These are phyloP conservation scores for Geosmithia putterillii DNA, from an alignment of 2,329 filamentous ascomycete species.

Conservation along the genomic window DNA sequence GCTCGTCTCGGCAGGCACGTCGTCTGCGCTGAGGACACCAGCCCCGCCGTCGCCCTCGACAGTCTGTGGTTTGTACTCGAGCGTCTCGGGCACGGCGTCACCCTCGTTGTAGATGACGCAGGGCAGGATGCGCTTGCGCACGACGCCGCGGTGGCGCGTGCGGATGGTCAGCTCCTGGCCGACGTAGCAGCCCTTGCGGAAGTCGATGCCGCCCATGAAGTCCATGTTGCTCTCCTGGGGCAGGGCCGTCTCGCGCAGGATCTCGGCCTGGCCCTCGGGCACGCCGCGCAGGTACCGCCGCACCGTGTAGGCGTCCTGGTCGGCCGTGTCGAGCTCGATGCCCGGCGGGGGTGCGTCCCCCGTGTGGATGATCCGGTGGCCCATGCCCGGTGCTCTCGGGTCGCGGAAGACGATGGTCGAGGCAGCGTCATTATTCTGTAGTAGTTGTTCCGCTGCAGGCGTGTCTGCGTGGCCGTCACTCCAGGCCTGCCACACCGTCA, in stretches of 20 bases:
- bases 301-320: conserved; percentile 54
- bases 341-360: conserved; percentile 14
- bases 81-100: conserved; percentile 19
- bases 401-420: conserved; percentile 31
- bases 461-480: conserved; percentile 32
- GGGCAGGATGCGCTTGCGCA: conserved; percentile 80
- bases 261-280: conserved; percentile 73
- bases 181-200: conserved; percentile 92
- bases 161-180: conserved; percentile 95
- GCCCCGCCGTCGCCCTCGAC: conserved; percentile 5
- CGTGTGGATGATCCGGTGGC: conserved; percentile 31
- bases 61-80: conserved; percentile 32
- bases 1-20: conserved; percentile 29
- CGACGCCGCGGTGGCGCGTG: conserved; percentile 86
- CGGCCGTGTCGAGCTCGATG: conserved; percentile 31
- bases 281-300: conserved; percentile 71
- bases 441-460: conserved; percentile 41
- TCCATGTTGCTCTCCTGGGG: conserved; percentile 89
- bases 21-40: conserved; percentile 16
- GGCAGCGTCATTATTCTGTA: too few relatives aligned
- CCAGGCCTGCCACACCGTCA: conserved; percentile 65
- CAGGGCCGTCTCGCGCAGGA: conserved; percentile 57
- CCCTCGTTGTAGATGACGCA: conserved; percentile 54
- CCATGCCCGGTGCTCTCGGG: conserved; percentile 41
- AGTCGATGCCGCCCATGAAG: conserved; percentile 74